These are phyloP conservation scores for Salix viminalis DNA, from an alignment of 345 rosid genomes.

Conservation along the genomic window DNA sequence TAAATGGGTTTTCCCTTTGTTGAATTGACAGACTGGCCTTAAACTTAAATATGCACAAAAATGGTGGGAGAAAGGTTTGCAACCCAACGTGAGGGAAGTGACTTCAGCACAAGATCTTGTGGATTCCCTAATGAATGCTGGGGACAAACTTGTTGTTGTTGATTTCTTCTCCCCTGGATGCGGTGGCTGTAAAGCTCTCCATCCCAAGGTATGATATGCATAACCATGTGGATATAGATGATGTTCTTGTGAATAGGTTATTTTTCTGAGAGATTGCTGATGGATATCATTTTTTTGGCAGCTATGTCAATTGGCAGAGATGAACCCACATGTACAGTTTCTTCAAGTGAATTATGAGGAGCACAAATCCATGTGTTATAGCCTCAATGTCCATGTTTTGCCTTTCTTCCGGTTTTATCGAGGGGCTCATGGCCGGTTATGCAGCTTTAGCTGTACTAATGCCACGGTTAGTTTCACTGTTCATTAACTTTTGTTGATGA, in stretches of 20 bases:
- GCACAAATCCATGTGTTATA: slow-evolving; percentile 91
- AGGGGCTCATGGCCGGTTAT: slow-evolving; percentile 82
- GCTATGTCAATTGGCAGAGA: slow-evolving; percentile 85
- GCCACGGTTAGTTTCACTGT: slow-evolving; percentile 70
- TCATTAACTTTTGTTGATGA: neutral
- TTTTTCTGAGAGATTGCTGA: neutral
- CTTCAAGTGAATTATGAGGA: slow-evolving; percentile 90
- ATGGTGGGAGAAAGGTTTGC: slow-evolving; percentile 90
- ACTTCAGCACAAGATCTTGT: slow-evolving; percentile 83
- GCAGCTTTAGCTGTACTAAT: slow-evolving; percentile 95
- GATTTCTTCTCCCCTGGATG: slow-evolving; percentile 98
- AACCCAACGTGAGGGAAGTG: slow-evolving; percentile 80
- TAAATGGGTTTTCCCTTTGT: neutral
- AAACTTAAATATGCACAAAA: slow-evolving; percentile 56
- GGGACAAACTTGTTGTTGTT: slow-evolving; percentile 77
- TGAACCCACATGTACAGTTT: slow-evolving; percentile 70
- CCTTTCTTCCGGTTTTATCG: slow-evolving; percentile 88
- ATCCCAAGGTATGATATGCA: slow-evolving; percentile 63
- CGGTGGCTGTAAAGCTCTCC: slow-evolving; percentile 95
- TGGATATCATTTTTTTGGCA: slow-evolving; percentile 21
- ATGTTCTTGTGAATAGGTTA: neutral
- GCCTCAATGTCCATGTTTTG: slow-evolving; percentile 85
- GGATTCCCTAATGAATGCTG: slow-evolving; percentile 56
- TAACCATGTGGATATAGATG: neutral
- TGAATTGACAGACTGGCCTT: slow-evolving; percentile 36